Evolutionary conservation across 2,329 filamentous ascomycete genomes (phyloP).

Genomic region (Pestalotiopsis sp.): DNA sequence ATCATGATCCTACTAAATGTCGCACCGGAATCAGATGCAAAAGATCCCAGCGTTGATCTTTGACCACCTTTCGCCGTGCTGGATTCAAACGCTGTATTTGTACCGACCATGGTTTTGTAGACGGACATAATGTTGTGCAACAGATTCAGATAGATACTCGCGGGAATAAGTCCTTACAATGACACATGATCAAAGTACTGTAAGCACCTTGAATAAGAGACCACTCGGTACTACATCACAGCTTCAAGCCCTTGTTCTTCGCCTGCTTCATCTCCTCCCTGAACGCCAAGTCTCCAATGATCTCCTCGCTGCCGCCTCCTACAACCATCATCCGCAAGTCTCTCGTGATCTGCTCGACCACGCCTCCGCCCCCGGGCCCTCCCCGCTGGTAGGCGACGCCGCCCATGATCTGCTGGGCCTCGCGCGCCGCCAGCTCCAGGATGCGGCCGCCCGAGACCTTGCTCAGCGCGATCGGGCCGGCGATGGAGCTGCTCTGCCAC

Average conservation of each 20-base stretch:
- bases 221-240: conserved; percentile 8
- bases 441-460: conserved; percentile 50
- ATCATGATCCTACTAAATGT: too few species aligned
- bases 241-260: conserved; percentile 16
- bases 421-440: conserved; percentile 48
- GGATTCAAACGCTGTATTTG: too few species aligned
- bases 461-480: conserved; percentile 27
- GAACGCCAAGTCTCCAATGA: conserved; percentile 48
- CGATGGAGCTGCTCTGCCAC: conserved; percentile 31
- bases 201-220: background rate
- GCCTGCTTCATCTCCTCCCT: conserved; percentile 40
- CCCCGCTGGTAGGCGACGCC: conserved; percentile 48
- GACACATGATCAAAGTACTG: too few species aligned
- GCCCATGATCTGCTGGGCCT: conserved; percentile 53
- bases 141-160: too few species aligned
- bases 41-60: too few species aligned
- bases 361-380: conserved; percentile 45
- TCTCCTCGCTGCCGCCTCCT: conserved; percentile 54
- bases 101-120: too few species aligned
- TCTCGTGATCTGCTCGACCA: conserved; percentile 50
- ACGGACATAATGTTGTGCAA: too few species aligned
- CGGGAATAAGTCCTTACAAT: too few species aligned
- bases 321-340: conserved; percentile 54
- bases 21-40: too few species aligned
- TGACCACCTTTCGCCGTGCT: too few species aligned